Evolutionary conservation across 169 alveolate genomes (phyloP).

Genomic region (Plasmodium vivax): DNA sequence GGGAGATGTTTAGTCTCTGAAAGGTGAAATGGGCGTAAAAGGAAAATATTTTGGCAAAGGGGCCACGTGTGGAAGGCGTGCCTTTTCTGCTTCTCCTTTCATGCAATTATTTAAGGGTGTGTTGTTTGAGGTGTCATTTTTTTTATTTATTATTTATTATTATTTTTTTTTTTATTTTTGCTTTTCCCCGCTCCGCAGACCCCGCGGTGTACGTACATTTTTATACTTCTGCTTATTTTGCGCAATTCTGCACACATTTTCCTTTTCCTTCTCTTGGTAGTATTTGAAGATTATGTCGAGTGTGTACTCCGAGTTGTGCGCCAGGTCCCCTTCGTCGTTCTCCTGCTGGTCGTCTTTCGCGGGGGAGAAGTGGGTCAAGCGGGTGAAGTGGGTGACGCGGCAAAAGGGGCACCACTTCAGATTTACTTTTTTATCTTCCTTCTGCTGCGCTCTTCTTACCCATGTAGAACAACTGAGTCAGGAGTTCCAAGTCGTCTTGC

Average conservation of each 20-base stretch:
- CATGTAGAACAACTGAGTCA: conserved; percentile 32
- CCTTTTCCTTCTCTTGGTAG: conserved; percentile 71
- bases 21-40: neutral
- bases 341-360: conserved; percentile 3
- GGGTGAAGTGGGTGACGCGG: neutral
- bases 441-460: conserved; percentile 4
- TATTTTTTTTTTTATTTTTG: neutral
- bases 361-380: neutral
- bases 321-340: conserved; percentile 3
- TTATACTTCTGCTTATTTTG: conserved; percentile 41
- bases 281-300: conserved; percentile 49
- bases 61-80: neutral
- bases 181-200: neutral
- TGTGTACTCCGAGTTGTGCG: conserved; percentile 26
- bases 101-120: neutral
- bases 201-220: conserved; percentile 14
- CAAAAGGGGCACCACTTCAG: neutral
- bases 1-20: conserved; percentile 46
- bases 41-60: neutral
- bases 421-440: neutral
- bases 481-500: conserved; percentile 42
- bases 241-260: conserved; percentile 44
- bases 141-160: conserved; percentile 1
- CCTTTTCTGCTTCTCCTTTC: neutral
- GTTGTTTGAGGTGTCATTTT: neutral